Conservation (phyloP, 768 basidiomycete genomes). For the Xerocomellus intermedius region DNA sequence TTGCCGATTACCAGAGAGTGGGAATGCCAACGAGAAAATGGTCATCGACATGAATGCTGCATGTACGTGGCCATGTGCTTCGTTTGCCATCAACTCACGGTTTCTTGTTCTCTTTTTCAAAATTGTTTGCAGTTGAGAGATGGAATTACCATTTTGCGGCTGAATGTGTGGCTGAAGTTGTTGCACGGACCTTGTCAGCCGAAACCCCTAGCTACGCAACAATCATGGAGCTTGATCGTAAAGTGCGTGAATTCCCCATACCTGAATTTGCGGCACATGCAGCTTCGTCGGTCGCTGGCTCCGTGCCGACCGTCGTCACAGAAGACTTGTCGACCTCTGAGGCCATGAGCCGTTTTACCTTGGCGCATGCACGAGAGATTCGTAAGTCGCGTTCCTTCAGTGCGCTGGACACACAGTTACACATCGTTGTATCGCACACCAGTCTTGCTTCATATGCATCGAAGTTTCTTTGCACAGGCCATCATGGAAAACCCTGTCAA, state of each 20-base stretch:
- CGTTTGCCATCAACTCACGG: neutral
- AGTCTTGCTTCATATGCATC: conserved; percentile 65
- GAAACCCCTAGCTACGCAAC: conserved; percentile 63
- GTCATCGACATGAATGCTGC: conserved; percentile 24
- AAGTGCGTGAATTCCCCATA: conserved; percentile 63
- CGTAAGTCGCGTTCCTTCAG: conserved; percentile 27
- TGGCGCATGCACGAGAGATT: conserved; percentile 37
- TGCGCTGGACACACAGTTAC: neutral
- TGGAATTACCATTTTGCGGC: conserved; percentile 67
- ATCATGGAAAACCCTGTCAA: conserved; percentile 66
- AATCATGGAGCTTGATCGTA: conserved; percentile 65
- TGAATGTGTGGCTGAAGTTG: conserved; percentile 65
- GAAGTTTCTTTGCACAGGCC: conserved; percentile 70
- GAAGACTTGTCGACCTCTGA: conserved; percentile 19
- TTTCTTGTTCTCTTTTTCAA: neutral
- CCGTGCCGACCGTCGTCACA: conserved; percentile 14
- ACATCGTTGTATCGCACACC: neutral
- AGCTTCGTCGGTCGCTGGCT: conserved; percentile 34
- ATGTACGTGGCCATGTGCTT: conserved; percentile 26
- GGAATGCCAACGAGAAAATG: conserved; percentile 2
- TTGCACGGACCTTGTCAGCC: conserved; percentile 57
- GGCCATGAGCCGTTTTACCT: conserved; percentile 40
- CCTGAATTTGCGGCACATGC: conserved; percentile 44
- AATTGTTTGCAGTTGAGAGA: conserved; percentile 43
- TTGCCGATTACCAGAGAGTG: conserved; percentile 52